Percentiles rank a stretch among this genome's conserved stretches.
phyloP scores from a whole-genome alignment of 352 stramenopile genomes.

The Globisporangium takayamanum region DNA sequence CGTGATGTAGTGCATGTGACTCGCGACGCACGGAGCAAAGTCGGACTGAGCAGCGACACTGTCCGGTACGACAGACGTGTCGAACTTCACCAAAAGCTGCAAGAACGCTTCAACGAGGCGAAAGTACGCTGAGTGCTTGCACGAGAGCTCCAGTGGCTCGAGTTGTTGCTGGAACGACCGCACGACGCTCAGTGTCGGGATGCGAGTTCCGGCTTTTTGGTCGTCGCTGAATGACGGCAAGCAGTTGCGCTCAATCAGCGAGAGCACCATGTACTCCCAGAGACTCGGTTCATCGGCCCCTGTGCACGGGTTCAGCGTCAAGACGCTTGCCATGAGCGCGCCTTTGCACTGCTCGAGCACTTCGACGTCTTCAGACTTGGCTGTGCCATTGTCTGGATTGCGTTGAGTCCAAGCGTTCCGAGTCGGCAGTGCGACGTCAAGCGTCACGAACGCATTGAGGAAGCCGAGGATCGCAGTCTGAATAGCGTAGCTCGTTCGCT shows the following conservation, averaged over 20 bases:
- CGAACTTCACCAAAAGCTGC: conserved; percentile 22
- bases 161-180: conserved; percentile 1
- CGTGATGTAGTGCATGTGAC: conserved; percentile 23
- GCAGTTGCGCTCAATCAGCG: conserved; percentile 16
- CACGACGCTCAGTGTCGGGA: not conserved
- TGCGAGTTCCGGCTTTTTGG: not conserved
- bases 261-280: conserved; percentile 31
- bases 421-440: conserved; percentile 27
- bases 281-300: conserved; percentile 25
- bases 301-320: conserved; percentile 27
- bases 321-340: conserved; percentile 35
- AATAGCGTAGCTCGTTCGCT: conserved; percentile 9
- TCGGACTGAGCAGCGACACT: conserved; percentile 9
- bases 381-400: not conserved
- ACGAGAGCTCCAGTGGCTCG: conserved; percentile 1
- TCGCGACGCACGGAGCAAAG: conserved; percentile 22
- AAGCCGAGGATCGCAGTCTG: conserved; percentile 26
- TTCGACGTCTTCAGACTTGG: conserved; percentile 30
- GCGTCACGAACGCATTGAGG: conserved; percentile 27
- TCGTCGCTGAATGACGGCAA: not conserved
- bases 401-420: conserved; percentile 12
- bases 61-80: conserved; percentile 19
- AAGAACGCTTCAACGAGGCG: conserved; percentile 21
- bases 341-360: conserved; percentile 52
- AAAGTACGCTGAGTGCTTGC: conserved; percentile 10